phyloP scores from a whole-genome alignment of 1,284 basidiomycete genomes.

The Grifola frondosa region DNA sequence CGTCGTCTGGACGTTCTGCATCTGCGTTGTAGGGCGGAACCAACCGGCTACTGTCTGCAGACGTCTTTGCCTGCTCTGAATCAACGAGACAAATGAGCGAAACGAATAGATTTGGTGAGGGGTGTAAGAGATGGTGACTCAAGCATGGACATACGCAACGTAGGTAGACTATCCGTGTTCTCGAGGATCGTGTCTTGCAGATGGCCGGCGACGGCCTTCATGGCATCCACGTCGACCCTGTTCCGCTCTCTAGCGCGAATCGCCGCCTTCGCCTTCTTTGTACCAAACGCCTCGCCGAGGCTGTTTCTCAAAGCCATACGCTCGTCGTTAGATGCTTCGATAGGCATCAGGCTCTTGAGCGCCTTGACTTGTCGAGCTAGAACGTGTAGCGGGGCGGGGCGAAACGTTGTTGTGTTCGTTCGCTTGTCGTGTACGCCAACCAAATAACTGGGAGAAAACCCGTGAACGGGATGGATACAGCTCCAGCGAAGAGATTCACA shows the following conservation, averaged over 20 bases:
- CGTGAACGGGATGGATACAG: constrained; percentile 19
- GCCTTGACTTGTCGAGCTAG: constrained; percentile 80
- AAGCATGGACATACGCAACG: constrained; percentile 48
- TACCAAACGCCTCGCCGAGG: constrained; percentile 91
- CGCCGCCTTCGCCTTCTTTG: constrained; percentile 85
- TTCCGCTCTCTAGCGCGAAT: constrained; percentile 86
- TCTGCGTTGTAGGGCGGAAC: constrained; percentile 72
- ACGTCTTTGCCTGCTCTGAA: constrained; percentile 63
- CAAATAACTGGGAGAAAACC: constrained; percentile 49
- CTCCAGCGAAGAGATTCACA: constrained; percentile 31
- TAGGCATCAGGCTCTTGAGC: constrained; percentile 66
- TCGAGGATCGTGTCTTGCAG: constrained; percentile 80
- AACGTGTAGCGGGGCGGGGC: constrained; percentile 73
- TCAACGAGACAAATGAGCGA: constrained; percentile 4
- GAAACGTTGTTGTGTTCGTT: constrained; percentile 66
- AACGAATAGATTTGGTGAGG: no score
- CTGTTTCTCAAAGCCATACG: constrained; percentile 67
- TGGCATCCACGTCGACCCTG: constrained; percentile 81
- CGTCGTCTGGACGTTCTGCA: constrained; percentile 66
- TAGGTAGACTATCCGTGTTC: constrained; percentile 66
- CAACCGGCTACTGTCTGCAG: constrained; percentile 61
- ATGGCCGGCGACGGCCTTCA: constrained; percentile 77
- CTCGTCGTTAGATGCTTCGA: constrained; percentile 49
- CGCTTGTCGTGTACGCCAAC: constrained; percentile 71
- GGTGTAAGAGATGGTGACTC: background rate